Evolutionary conservation across 73 alveolate species (phyloP).

Genomic region (Breviolum minutum): DNA sequence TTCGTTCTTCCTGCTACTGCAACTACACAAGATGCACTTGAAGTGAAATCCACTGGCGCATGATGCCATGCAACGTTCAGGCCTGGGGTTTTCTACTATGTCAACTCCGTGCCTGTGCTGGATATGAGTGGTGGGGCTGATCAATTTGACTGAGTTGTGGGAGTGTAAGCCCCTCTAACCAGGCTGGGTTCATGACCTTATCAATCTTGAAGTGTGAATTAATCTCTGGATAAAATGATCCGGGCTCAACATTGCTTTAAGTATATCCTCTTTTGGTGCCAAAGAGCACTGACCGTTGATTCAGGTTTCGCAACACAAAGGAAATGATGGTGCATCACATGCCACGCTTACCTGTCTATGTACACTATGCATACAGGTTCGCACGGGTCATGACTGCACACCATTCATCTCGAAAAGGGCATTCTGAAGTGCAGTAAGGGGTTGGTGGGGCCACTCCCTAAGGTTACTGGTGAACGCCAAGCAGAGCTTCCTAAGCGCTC

Average conservation of each 20-base stretch:
- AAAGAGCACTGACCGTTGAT: neutral
- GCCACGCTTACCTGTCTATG: neutral
- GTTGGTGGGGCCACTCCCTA: neutral
- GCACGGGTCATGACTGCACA: too few species aligned
- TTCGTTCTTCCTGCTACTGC: too few species aligned
- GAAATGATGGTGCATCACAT: neutral
- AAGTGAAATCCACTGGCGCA: neutral
- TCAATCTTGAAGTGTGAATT: neutral
- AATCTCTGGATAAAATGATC: neutral
- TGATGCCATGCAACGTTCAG: neutral
- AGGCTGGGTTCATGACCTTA: too few species aligned
- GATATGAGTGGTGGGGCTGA: neutral
- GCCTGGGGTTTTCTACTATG: conserved; percentile 50
- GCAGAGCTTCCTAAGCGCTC: neutral
- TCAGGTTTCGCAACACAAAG: neutral
- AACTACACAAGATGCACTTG: neutral
- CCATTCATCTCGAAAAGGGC: too few species aligned
- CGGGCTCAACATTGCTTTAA: neutral
- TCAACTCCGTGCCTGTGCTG: neutral
- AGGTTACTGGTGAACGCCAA: conserved; percentile 32
- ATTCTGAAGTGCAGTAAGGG: too few species aligned
- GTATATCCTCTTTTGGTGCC: neutral
- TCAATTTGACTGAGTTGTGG: too few species aligned
- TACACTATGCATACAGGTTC: neutral
- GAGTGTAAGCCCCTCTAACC: too few species aligned